Percentiles rank a stretch among this genome's conserved stretches.
These are phyloP conservation scores for Trichoderma brevicompactum DNA, from an alignment of 2,329 filamentous ascomycete species.

Conservation along the genomic window DNA sequence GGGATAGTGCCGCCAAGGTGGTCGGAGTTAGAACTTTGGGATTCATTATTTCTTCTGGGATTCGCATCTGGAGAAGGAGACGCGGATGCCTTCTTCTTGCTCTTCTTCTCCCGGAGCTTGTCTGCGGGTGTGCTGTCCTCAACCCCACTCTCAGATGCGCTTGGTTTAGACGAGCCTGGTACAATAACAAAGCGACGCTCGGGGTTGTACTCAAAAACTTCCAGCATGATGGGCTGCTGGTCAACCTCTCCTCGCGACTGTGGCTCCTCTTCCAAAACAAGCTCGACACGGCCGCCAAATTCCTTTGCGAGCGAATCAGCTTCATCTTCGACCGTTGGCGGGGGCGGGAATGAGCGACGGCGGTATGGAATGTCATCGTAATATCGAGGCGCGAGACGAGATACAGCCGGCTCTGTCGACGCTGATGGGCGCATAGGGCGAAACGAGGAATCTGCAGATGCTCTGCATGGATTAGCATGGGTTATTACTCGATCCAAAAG, in stretches of 20 bases:
- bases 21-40: neutral
- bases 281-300: conserved; percentile 46
- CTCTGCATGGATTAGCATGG: conserved; percentile 30
- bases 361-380: conserved; percentile 22
- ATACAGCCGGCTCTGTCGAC: conserved; percentile 27
- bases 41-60: neutral
- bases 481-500: conserved; percentile 10
- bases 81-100: conserved; percentile 8
- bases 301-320: conserved; percentile 65
- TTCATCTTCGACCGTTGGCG: conserved; percentile 73
- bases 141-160: conserved; percentile 27
- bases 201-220: conserved; percentile 62
- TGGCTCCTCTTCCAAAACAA: conserved; percentile 56
- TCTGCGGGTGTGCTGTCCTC: conserved; percentile 38
- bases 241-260: conserved; percentile 67
- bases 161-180: conserved; percentile 38
- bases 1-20: neutral
- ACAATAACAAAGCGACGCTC: conserved; percentile 70
- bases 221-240: conserved; percentile 69
- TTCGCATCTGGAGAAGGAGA: conserved; percentile 17
- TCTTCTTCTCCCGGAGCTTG: conserved; percentile 29
- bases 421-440: conserved; percentile 9
- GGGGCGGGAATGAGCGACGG: conserved; percentile 56
- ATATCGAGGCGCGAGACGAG: conserved; percentile 20
- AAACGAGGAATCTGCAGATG: conserved; percentile 30